Percentiles rank a stretch among this genome's conserved stretches.
These are phyloP conservation scores for Colletotrichum lini DNA, from an alignment of 2,329 filamentous ascomycete genomes.

Conservation along the genomic window DNA sequence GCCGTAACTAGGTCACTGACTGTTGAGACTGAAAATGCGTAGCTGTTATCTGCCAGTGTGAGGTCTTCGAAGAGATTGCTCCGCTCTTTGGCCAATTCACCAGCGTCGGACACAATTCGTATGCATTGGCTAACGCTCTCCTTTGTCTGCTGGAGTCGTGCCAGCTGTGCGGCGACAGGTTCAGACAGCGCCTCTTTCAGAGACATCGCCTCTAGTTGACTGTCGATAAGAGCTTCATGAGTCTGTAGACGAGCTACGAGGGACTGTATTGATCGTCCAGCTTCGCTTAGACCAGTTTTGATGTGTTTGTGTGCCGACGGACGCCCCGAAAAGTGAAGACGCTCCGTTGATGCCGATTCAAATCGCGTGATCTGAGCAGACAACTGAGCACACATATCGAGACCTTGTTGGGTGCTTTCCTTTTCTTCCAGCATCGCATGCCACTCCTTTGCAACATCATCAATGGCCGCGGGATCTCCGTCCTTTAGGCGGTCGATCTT, in stretches of 20 bases:
- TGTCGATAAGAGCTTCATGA: constrained; percentile 41
- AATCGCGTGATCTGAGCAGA: constrained; percentile 41
- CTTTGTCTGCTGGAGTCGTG: constrained; percentile 44
- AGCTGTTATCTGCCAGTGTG: constrained; percentile 45
- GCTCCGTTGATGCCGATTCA: constrained; percentile 31
- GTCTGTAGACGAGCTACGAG: constrained; percentile 41
- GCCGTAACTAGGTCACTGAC: constrained; percentile 46
- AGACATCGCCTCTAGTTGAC: constrained; percentile 43
- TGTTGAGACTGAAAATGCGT: constrained; percentile 46
- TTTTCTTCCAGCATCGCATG: constrained; percentile 40
- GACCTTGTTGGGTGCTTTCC: constrained; percentile 44
- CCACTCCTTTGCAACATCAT: constrained; percentile 24
- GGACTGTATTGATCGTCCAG: constrained; percentile 42
- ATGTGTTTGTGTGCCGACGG: constrained; percentile 45
- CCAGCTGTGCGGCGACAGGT: constrained; percentile 33
- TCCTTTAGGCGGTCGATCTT: constrained; percentile 23
- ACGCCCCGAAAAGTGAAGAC: constrained; percentile 37
- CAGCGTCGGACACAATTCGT: constrained; percentile 43
- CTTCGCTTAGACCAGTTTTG: constrained; percentile 39
- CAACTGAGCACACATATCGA: constrained; percentile 45
- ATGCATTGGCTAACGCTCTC: constrained; percentile 46
- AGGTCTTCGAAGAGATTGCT: constrained; percentile 48
- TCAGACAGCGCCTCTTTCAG: constrained; percentile 22
- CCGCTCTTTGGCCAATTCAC: constrained; percentile 43
- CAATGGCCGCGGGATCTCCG: constrained; percentile 25